Evolutionary conservation across 2,329 filamentous ascomycete genomes (phyloP), one percentile per base, ranked within the genome.

Genomic region (Talaromyces albobiverticillius): DNA sequence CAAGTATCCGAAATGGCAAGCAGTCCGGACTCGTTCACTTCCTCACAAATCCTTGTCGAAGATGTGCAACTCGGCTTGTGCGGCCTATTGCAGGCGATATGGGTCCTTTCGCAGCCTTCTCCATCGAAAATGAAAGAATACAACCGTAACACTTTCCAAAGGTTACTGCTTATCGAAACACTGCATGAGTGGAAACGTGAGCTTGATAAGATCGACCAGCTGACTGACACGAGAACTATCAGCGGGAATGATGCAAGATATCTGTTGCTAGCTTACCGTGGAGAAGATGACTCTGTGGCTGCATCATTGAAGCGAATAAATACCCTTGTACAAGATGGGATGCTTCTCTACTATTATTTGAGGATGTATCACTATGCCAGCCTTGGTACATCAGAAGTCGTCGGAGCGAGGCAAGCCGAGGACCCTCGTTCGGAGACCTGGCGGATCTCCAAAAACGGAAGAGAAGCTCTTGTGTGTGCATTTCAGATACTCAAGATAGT

Each of bases 261-360:
- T 31, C 38, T 54, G 11, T 29, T 54, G 20, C 29, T 54, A 18
- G 45, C 38, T 36, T 54, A 54, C 38, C 52, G 46, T 38, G 52
- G 52, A 23, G 38, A 36, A 42, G 38, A 54, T 26, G 38, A 49
- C 11, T 54, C 36, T 8, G 29, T 29, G 3, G 20, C 26, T 29
- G 52, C 45, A 13, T 42, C 52, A 45, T 11, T 49, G 16, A 36
- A 49, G 22, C 38, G 38, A 1, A 49, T 54, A 20, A 38, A 10
- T 16, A 23, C 38, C 10, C 38, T 54, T 2, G n/a, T 48, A 8
- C 52, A 54, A 26, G 52, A 54, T 22, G 46, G 18, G 26, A 49
- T 49, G 22, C 16, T 49, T n/a, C 52, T 54, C 4, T 49, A 54
- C 22, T 49, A 54, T 49, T 49, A 49, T 42, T 14, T 54, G 46